A percentile compares a stretch with the other conserved stretches of the same genome.
Evolutionary conservation across 495 filamentous ascomycete species (phyloP).

Genomic region (Trichoderma erinaceum): DNA sequence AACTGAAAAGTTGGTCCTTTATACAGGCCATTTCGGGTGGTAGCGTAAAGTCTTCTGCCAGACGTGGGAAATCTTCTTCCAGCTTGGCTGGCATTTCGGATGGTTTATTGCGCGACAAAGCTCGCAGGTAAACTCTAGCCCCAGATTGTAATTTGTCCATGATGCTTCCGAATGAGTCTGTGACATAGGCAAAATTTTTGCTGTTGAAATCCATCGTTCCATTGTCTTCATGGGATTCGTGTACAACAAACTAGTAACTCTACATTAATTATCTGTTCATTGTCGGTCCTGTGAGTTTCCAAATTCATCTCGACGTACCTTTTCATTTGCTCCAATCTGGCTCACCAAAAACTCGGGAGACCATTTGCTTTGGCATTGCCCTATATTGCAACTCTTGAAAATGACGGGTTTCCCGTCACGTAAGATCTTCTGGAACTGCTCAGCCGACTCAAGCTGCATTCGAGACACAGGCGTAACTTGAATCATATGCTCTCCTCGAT

Average conservation of each 20-base stretch:
- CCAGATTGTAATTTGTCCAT: conserved; percentile 53
- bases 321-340: conserved; percentile 56
- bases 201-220: conserved; percentile 69
- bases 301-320: conserved; percentile 39
- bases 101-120: conserved; percentile 62
- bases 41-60: conserved; percentile 65
- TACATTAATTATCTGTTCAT: conserved; percentile 16
- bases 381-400: conserved; percentile 58
- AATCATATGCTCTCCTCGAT: not conserved
- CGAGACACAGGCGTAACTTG: conserved; percentile 40
- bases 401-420: conserved; percentile 56
- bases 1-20: conserved; percentile 63
- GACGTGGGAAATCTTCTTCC: conserved; percentile 59
- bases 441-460: conserved; percentile 38
- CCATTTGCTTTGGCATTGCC: conserved; percentile 62
- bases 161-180: conserved; percentile 62
- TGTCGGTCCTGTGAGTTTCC: not conserved
- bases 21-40: conserved; percentile 58
- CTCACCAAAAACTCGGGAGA: conserved; percentile 59
- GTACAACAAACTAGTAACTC: conserved; percentile 56
- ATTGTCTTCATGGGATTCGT: conserved; percentile 53
- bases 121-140: conserved; percentile 66
- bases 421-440: conserved; percentile 52
- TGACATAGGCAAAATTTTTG: conserved; percentile 78
- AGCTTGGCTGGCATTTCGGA: conserved; percentile 62